Conservation (phyloP, 2,329 filamentous ascomycete species). For the Aspergillus piperis region DNA sequence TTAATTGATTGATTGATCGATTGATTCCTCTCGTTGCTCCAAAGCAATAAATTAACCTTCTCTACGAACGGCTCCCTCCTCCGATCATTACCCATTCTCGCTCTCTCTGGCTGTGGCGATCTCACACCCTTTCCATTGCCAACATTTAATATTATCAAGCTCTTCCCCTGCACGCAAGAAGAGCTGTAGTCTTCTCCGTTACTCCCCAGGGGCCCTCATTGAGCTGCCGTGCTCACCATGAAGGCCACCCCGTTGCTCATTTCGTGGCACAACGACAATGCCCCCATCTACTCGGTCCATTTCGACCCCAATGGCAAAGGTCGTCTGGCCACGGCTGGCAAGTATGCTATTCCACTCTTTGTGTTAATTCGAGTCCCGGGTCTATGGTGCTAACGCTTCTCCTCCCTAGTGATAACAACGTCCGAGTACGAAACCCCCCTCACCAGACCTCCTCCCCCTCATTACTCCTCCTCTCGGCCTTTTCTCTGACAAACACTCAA, state of each 20-base stretch:
- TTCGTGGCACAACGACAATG: conserved; percentile 97
- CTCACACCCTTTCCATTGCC: background rate
- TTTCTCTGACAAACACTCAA: conserved; percentile 38
- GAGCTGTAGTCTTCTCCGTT: background rate
- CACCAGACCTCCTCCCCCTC: conserved; percentile 15
- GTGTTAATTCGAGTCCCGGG: background rate
- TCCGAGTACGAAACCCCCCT: conserved; percentile 64
- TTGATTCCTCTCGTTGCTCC: background rate
- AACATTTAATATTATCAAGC: background rate
- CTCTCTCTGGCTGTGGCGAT: background rate
- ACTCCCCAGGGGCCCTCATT: conserved; percentile 7
- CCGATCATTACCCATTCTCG: background rate
- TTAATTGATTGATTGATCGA: background rate
- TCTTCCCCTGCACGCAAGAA: background rate
- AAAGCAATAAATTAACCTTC: background rate
- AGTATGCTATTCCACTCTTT: conserved; percentile 45
- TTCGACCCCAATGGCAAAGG: conserved; percentile 93
- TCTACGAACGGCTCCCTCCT: conserved; percentile 1
- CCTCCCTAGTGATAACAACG: conserved; percentile 73
- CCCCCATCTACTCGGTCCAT: conserved; percentile 94
- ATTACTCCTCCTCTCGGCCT: conserved; percentile 14
- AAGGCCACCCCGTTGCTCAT: conserved; percentile 95
- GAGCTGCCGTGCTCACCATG: conserved; percentile 59
- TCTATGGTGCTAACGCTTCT: conserved; percentile 16
- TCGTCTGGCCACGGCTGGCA: conserved; percentile 87